These are phyloP conservation scores for Anacardium occidentale DNA, from an alignment of 345 rosid genomes.

Conservation along the genomic window DNA sequence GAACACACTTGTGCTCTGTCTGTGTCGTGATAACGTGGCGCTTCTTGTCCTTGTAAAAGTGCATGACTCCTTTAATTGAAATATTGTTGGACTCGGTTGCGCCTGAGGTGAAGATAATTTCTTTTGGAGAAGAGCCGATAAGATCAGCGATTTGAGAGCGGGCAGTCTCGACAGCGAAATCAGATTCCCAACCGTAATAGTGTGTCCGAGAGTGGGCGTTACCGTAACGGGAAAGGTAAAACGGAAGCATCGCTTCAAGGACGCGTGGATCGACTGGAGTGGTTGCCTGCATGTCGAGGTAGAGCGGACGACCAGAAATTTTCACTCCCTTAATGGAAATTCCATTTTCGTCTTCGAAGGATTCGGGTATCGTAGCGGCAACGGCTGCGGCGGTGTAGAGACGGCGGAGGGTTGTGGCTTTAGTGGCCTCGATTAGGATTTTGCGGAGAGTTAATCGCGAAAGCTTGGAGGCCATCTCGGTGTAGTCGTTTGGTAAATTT, in stretches of 20 bases:
- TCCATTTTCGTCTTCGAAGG: conserved; percentile 40
- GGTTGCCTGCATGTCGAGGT: conserved; percentile 75
- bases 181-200: conserved; percentile 97
- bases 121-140: conserved; percentile 82
- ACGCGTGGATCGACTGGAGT: conserved; percentile 95
- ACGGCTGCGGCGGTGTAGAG: conserved; percentile 40
- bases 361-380: conserved; percentile 17
- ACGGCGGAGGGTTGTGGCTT: conserved; percentile 11
- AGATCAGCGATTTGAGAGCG: conserved; percentile 72
- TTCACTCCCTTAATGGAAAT: conserved; percentile 67
- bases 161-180: conserved; percentile 76
- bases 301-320: conserved; percentile 69
- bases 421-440: conserved; percentile 21
- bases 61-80: conserved; percentile 90
- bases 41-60: conserved; percentile 85
- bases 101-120: conserved; percentile 87
- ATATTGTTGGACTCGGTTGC: conserved; percentile 93
- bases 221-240: conserved; percentile 60
- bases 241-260: conserved; percentile 83
- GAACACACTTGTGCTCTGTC: conserved; percentile 96
- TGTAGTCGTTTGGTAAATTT: no score
- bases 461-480: conserved; percentile 58
- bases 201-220: conserved; percentile 98
- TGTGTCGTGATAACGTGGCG: conserved; percentile 87
- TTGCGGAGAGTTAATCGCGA: conserved; percentile 48